These are phyloP conservation scores for Escovopsis sp. DNA, from an alignment of 2,329 filamentous ascomycete genomes.

Conservation along the genomic window DNA sequence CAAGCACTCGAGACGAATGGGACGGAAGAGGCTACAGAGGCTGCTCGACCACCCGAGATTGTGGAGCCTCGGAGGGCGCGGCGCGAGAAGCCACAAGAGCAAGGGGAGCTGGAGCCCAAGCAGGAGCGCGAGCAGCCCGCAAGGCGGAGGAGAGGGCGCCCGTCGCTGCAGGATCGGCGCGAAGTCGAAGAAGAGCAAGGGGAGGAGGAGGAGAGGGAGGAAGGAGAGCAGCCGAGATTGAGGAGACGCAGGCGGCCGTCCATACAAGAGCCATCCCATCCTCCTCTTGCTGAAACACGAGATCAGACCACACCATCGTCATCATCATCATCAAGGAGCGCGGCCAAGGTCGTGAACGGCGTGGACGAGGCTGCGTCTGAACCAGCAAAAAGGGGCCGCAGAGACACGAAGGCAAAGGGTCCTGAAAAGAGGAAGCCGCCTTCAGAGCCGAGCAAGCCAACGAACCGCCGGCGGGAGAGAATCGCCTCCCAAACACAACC, in stretches of 20 bases:
- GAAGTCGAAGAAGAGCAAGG: conserved; percentile 3
- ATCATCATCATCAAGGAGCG: too few relatives aligned
- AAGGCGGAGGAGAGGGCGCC: conserved; percentile 7
- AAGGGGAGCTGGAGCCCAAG: conserved; percentile 7
- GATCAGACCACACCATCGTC: too few relatives aligned
- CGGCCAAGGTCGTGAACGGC: neutral
- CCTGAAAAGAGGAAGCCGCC: too few relatives aligned
- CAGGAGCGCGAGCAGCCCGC: conserved; percentile 5
- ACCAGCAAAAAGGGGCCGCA: too few relatives aligned
- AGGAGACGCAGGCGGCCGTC: conserved; percentile 12
- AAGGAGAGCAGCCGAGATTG: conserved; percentile 1
- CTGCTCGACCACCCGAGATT: too few relatives aligned
- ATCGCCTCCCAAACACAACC: too few relatives aligned
- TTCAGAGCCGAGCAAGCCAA: too few relatives aligned
- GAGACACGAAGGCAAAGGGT: too few relatives aligned
- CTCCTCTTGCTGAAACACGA: conserved; percentile 2
- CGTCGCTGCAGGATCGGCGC: conserved; percentile 8
- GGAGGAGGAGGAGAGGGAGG: neutral
- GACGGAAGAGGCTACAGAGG: neutral
- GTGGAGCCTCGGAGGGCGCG: conserved; percentile 1
- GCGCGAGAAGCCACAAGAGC: conserved; percentile 7
- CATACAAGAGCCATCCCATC: conserved; percentile 3
- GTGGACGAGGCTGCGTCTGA: too few relatives aligned
- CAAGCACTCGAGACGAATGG: conserved; percentile 2
- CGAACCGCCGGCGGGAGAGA: too few relatives aligned